A percentile compares a stretch with the other conserved stretches of the same genome.
Evolutionary conservation across 441 rosid species (phyloP).

Genomic region (Euphorbia corollata): DNA sequence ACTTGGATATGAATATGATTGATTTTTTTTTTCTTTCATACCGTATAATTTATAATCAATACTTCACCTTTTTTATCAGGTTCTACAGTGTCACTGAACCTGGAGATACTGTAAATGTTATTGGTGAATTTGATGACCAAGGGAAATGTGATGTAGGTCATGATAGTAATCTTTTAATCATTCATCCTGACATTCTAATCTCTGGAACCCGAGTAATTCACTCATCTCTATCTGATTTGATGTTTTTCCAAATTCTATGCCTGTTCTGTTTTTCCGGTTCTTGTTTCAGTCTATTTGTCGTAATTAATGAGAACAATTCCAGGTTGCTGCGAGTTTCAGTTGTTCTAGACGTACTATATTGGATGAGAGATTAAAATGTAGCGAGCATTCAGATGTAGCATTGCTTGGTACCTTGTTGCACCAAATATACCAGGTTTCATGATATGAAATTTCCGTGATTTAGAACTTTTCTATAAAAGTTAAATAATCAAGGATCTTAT

Average conservation of each 20-base stretch:
- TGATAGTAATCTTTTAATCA: conserved; percentile 60
- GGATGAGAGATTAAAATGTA: conserved; percentile 82
- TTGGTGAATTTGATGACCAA: conserved; percentile 72
- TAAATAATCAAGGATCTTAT: conserved; percentile 18
- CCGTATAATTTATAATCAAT: conserved; percentile 17
- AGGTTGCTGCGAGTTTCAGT: conserved; percentile 89
- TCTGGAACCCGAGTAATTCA: conserved; percentile 86
- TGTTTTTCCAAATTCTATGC: not conserved
- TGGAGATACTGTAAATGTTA: conserved; percentile 88
- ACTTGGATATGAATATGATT: not conserved
- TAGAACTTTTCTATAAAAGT: not conserved
- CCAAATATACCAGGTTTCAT: conserved; percentile 83
- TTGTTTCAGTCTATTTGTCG: conserved; percentile 16
- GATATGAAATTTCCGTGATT: not conserved
- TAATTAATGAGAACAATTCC: conserved; percentile 19
- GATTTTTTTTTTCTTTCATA: not conserved
- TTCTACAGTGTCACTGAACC: conserved; percentile 74
- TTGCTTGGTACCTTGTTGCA: conserved; percentile 89
- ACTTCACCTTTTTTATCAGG: conserved; percentile 38
- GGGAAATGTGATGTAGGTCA: conserved; percentile 70
- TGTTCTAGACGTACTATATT: conserved; percentile 85
- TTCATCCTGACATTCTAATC: conserved; percentile 84
- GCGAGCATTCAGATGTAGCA: conserved; percentile 72
- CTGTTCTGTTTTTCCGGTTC: not conserved
- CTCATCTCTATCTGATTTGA: not conserved